A percentile compares a stretch with the other conserved stretches of the same genome.
Conservation (phyloP, 768 basidiomycete genomes). For the Amanita exitialis region DNA sequence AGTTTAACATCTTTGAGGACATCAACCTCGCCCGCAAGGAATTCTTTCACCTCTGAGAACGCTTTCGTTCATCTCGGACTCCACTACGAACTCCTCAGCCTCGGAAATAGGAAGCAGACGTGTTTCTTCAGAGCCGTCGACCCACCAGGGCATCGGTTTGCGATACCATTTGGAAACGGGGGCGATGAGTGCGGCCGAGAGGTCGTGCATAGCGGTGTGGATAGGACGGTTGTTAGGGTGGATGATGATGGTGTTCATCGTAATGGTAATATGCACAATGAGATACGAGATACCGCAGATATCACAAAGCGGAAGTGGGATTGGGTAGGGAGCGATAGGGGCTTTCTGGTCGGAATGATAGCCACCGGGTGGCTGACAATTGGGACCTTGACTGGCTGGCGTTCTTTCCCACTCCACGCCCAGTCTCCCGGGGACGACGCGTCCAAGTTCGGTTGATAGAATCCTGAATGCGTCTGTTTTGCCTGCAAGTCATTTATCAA, state of each 20-base stretch:
- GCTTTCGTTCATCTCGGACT: neutral
- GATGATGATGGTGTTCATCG: neutral
- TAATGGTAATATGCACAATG: neutral
- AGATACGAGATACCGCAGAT: neutral
- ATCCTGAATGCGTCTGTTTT: too few species aligned
- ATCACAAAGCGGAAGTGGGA: neutral
- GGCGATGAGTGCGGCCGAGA: neutral
- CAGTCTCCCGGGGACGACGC: too few species aligned
- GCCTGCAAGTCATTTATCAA: too few species aligned
- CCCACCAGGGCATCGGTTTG: neutral
- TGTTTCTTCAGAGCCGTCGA: neutral
- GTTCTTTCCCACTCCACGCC: too few species aligned
- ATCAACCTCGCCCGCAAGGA: too few species aligned
- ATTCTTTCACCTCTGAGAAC: neutral
- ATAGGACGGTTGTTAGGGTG: neutral
- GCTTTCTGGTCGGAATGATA: too few species aligned
- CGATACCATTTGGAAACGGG: neutral
- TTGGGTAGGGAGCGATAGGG: neutral
- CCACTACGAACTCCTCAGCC: too few species aligned
- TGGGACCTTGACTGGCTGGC: too few species aligned
- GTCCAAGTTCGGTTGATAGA: too few species aligned
- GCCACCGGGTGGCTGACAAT: too few species aligned
- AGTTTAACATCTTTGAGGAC: neutral
- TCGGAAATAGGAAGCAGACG: neutral
- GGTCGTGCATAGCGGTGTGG: neutral